Conservation (phyloP, 2,329 filamentous ascomycete genomes). For the Aspergillus sp. region DNA sequence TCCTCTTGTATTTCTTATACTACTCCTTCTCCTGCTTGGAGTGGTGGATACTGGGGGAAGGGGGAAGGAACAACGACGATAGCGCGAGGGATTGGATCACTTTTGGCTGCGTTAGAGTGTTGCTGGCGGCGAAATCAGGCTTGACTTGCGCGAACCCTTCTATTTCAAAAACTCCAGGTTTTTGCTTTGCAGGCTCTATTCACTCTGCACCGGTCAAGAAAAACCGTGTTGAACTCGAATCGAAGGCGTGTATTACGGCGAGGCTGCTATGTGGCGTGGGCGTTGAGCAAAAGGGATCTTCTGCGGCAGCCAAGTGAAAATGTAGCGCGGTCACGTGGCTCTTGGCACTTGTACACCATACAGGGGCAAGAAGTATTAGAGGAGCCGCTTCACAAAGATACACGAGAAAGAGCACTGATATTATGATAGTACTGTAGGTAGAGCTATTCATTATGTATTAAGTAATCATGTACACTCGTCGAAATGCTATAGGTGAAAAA, state of each 20-base stretch:
- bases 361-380: no score
- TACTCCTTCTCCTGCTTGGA: conserved; percentile 10
- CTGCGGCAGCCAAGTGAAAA: background rate
- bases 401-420: background rate
- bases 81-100: conserved; percentile 28
- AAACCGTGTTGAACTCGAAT: background rate
- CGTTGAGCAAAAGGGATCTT: background rate
- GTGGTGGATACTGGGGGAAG: conserved; percentile 9
- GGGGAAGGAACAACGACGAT: conserved; percentile 15
- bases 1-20: conserved; percentile 5
- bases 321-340: conserved; percentile 3
- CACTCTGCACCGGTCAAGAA: conserved; percentile 1
- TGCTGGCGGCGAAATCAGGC: conserved; percentile 14
- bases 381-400: no score
- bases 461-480: conserved; percentile 15
- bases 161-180: conserved; percentile 10
- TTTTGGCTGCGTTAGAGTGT: conserved; percentile 29
- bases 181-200: conserved; percentile 3
- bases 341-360: conserved; percentile 4
- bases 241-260: background rate
- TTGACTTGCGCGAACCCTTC: conserved; percentile 30
- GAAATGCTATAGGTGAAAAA: conserved; percentile 11
- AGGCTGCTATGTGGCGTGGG: background rate
- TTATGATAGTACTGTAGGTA: background rate
- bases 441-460: conserved; percentile 14